Conservation (phyloP, 176 grass and related monocot species). For the Hordeum vulgare region DNA sequence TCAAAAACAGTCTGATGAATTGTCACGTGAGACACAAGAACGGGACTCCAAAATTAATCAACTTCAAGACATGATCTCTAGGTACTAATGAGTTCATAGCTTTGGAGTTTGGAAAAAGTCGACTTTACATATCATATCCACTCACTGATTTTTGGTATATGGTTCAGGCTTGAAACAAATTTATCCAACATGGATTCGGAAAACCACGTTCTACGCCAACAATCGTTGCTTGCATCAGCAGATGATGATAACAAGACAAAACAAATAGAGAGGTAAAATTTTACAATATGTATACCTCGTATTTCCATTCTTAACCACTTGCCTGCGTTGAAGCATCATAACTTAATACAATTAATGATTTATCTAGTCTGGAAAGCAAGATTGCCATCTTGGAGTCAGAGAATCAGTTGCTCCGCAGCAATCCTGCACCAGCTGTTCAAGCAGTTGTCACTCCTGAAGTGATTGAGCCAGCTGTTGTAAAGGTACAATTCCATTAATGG, state of each 20-base stretch:
- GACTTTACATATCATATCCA: background rate
- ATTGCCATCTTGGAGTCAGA: conserved; percentile 71
- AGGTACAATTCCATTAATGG: conserved; percentile 38
- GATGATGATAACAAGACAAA: conserved; percentile 66
- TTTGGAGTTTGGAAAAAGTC: background rate
- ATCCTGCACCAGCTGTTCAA: conserved; percentile 34
- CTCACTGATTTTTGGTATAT: conserved; percentile 20
- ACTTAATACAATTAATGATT: background rate
- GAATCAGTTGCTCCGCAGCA: conserved; percentile 46
- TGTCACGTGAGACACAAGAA: conserved; percentile 60
- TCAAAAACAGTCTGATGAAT: conserved; percentile 42
- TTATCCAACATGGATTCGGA: conserved; percentile 74
- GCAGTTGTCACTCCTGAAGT: conserved; percentile 35
- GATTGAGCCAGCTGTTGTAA: conserved; percentile 20
- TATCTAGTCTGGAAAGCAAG: conserved; percentile 56
- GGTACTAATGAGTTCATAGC: conserved; percentile 34
- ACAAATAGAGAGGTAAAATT: conserved; percentile 59
- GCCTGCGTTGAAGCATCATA: background rate
- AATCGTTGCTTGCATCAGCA: conserved; percentile 63
- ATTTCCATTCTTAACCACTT: background rate
- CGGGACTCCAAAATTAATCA: conserved; percentile 44
- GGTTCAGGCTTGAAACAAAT: conserved; percentile 63
- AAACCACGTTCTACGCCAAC: conserved; percentile 72
- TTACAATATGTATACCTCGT: background rate
- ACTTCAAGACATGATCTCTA: conserved; percentile 68